Base-by-base conservation (phyloP, 2,329 filamentous ascomycete genomes). In the Diaporthe batatas region DNA sequence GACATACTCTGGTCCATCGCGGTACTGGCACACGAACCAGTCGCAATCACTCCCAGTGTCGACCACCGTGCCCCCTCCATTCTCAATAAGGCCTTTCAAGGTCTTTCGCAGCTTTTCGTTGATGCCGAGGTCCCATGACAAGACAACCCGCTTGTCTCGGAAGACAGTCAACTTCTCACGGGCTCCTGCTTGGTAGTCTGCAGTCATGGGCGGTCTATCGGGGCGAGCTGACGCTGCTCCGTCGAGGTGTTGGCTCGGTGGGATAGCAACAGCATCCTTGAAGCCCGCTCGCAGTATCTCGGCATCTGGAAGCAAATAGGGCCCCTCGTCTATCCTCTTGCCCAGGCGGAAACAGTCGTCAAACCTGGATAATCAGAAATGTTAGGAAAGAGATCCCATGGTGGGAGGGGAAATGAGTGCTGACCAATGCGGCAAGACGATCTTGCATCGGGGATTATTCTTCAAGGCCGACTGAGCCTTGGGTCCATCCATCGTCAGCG, bases 341-440 rank as follows among this genome's bases (percentile, higher is more conserved):
- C 96, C 95, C 36, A 99, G 90, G 82, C 94, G 96, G 77, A 99
- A 89, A 82, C 96, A 99, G 80, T 98, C 96, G 77, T 98, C 96
- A 79, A 99, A 98, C 95, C 93, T 95, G 36, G 29, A 5, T 14
- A 10, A 23, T 95, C 34, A 23, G 4, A 14, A 10, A 23, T 21
- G 21, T 72, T 44, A 71, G 68, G 18, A 49, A 65, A 62, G 21
- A 49, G 11, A n/a, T 18, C 6, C 34, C 44, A 16, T 34, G n/a
- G 25, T 16, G 3, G 29, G 10, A 8, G 7, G n/a, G 39, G 12
- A 55, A 3, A 23, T 16, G 64, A 3, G 6, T 10, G 75, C 86
- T 78, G 84, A 95, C 94, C 96, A 98, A 80, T 98, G 96, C 49
- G 96, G 96, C 68, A 99, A 86, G 23, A 99, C 94, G 73, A 98